Conservation (phyloP, 2,329 filamentous ascomycete genomes). For the Teratosphaeria destructans region DNA sequence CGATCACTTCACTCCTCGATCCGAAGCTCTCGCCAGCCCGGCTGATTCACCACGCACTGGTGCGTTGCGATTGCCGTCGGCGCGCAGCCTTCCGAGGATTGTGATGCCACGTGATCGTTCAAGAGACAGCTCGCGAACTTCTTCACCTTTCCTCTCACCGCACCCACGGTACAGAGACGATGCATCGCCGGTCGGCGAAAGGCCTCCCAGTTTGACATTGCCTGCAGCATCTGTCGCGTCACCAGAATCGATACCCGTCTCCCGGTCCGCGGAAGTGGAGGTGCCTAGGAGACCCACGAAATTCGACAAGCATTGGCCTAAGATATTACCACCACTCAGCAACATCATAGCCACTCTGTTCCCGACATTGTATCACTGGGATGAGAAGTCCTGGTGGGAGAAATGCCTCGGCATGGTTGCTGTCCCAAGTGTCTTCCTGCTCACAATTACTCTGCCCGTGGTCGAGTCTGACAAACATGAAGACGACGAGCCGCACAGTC, state of each 20-base stretch:
- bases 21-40: constrained; percentile 1
- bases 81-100: constrained; percentile 30
- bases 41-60: constrained; percentile 11
- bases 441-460: constrained; percentile 84
- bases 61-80: constrained; percentile 14
- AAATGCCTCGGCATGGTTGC: constrained; percentile 72
- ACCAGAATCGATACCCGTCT: constrained; percentile 34
- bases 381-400: constrained; percentile 72
- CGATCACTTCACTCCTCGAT: constrained; percentile 1
- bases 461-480: constrained; percentile 59
- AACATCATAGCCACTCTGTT: constrained; percentile 67
- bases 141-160: constrained; percentile 41
- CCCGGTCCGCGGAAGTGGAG: constrained; percentile 16
- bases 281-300: constrained; percentile 14
- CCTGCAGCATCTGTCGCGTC: constrained; percentile 40
- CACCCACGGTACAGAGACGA: constrained; percentile 60
- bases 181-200: constrained; percentile 34
- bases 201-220: constrained; percentile 47
- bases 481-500: neutral
- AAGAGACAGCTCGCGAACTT: constrained; percentile 25
- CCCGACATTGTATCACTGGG: constrained; percentile 76
- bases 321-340: constrained; percentile 63
- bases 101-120: constrained; percentile 27
- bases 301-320: constrained; percentile 67
- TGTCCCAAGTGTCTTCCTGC: constrained; percentile 78